Evolutionary conservation across 352 stramenopile genomes (phyloP).

Genomic region (Phytophthora rubi): DNA sequence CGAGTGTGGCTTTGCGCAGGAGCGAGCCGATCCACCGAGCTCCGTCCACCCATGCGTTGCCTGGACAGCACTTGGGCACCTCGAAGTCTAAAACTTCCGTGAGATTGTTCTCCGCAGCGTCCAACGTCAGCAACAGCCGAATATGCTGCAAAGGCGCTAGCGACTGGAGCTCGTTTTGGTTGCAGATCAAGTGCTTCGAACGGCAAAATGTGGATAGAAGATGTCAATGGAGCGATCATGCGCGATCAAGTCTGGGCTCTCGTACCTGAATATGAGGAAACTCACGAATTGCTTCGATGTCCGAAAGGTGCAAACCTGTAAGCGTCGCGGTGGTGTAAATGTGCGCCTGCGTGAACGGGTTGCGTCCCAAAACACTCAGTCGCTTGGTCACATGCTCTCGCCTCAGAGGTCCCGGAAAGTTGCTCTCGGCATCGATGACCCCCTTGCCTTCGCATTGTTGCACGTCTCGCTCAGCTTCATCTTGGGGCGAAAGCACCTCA

Average conservation of each 20-base stretch:
- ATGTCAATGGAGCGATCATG: not conserved
- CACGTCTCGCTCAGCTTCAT: constrained; percentile 6
- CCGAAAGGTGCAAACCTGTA: constrained; percentile 38
- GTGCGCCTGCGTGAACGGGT: constrained; percentile 68
- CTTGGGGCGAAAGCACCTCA: not conserved
- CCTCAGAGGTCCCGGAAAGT: constrained; percentile 27
- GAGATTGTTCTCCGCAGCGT: constrained; percentile 68
- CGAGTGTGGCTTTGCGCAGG: constrained; percentile 58
- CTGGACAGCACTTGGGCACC: constrained; percentile 58
- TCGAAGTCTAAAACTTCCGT: constrained; percentile 69
- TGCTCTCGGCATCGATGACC: constrained; percentile 4
- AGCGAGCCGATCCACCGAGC: constrained; percentile 69
- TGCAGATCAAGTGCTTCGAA: constrained; percentile 62
- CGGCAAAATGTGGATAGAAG: not conserved
- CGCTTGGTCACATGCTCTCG: constrained; percentile 41
- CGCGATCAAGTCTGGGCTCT: not conserved
- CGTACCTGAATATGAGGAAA: constrained; percentile 72
- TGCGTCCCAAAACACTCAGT: constrained; percentile 60
- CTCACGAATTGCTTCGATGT: constrained; percentile 50
- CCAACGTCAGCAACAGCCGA: constrained; percentile 58
- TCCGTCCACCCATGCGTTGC: constrained; percentile 64
- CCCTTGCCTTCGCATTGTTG: not conserved
- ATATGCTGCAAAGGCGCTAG: constrained; percentile 56
- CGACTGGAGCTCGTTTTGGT: constrained; percentile 55
- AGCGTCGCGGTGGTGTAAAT: constrained; percentile 71